A percentile compares a stretch with the other conserved stretches of the same genome.
phyloP scores from a whole-genome alignment of 352 stramenopile species.

The Pythium phragmitis region DNA sequence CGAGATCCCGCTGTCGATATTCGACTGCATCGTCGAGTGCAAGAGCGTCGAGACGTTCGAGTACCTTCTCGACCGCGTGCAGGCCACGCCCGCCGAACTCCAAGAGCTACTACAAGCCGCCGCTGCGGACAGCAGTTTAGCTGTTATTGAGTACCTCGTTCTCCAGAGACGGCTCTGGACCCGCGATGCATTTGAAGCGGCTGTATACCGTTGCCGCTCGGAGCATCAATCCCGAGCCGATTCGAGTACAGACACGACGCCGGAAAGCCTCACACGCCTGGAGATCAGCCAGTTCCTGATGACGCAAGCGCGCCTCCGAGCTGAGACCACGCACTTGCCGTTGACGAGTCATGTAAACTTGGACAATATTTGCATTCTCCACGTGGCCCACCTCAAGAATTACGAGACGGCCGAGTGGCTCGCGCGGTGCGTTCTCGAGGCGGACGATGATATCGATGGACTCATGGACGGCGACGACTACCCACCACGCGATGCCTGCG shows the following conservation, averaged over 20 bases:
- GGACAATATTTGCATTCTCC: background rate
- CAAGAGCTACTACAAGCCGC: background rate
- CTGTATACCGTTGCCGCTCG: background rate
- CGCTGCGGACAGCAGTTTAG: background rate
- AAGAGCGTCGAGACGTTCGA: conserved; percentile 5
- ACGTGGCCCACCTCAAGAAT: conserved; percentile 3
- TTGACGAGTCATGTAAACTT: background rate
- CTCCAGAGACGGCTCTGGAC: background rate
- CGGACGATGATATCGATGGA: background rate
- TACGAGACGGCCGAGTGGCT: conserved; percentile 3
- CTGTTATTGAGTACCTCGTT: background rate
- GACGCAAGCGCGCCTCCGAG: background rate
- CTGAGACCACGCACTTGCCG: background rate
- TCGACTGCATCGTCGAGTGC: background rate
- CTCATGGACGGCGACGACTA: background rate
- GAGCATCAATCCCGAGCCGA: too few species aligned
- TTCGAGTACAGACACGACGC: too few species aligned
- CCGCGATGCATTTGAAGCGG: background rate
- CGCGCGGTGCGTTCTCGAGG: background rate
- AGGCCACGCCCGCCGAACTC: background rate
- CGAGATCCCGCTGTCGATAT: background rate
- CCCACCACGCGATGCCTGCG: background rate
- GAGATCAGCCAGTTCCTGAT: background rate
- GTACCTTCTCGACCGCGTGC: conserved; percentile 2
- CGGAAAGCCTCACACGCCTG: background rate